Evolutionary conservation across 2,329 filamentous ascomycete species (phyloP).

Genomic region (Blumeriella jaapii): DNA sequence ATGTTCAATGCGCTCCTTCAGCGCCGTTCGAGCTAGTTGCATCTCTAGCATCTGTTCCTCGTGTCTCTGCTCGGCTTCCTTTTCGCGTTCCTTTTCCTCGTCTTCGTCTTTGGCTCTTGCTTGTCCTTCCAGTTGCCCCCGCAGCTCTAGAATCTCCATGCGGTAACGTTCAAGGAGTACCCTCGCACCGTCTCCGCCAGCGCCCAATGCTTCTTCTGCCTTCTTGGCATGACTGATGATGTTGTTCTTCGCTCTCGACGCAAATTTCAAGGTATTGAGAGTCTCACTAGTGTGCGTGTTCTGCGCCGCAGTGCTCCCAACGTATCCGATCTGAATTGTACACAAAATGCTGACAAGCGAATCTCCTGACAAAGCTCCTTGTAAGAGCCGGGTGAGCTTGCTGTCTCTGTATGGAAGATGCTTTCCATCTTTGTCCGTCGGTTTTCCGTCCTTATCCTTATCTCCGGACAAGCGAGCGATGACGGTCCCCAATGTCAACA

Average conservation of each 20-base stretch:
- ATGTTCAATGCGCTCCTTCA: slow-evolving; percentile 96
- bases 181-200: slow-evolving; percentile 72
- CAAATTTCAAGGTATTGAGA: slow-evolving; percentile 92
- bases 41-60: slow-evolving; percentile 98
- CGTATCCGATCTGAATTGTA: slow-evolving; percentile 81
- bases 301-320: slow-evolving; percentile 56
- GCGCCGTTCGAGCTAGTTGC: slow-evolving; percentile 86
- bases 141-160: slow-evolving; percentile 79
- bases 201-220: slow-evolving; percentile 76
- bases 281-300: slow-evolving; percentile 78
- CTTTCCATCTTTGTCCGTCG: slow-evolving; percentile 70
- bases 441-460: slow-evolving; percentile 69
- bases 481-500: slow-evolving; percentile 89
- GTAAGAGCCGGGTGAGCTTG: slow-evolving; percentile 86
- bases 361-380: slow-evolving; percentile 84
- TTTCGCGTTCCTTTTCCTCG: slow-evolving; percentile 61
- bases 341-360: slow-evolving; percentile 96
- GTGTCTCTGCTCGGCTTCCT: slow-evolving; percentile 74
- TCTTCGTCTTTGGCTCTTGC: slow-evolving; percentile 56
- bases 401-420: slow-evolving; percentile 95
- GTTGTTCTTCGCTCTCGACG: slow-evolving; percentile 91
- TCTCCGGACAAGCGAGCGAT: slow-evolving; percentile 84
- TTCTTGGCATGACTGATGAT: slow-evolving; percentile 95
- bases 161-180: slow-evolving; percentile 88
- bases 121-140: slow-evolving; percentile 71